A percentile compares a stretch with the other conserved stretches of the same genome.
Conservation (phyloP, 148 eudicot genomes). For the Oxyria digyna region DNA sequence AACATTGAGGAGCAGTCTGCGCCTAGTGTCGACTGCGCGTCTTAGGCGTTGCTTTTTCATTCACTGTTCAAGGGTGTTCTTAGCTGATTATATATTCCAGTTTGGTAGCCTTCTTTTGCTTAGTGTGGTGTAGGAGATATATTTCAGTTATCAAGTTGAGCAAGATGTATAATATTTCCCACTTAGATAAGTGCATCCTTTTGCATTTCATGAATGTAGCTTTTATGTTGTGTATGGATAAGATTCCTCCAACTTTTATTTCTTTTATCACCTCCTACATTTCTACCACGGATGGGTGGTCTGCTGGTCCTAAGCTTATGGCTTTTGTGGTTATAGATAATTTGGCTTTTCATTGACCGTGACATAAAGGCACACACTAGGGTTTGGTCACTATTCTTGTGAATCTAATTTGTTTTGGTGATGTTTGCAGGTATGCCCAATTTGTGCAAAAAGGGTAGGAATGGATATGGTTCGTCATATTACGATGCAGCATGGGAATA, state of each 20-base stretch:
- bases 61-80: background rate
- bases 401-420: background rate
- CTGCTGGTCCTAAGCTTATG: background rate
- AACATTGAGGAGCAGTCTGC: too few relatives aligned
- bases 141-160: background rate
- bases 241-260: background rate
- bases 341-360: background rate
- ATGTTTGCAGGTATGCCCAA: constrained; percentile 71
- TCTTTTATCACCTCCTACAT: background rate
- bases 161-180: background rate
- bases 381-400: background rate
- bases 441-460: constrained; percentile 75
- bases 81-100: background rate
- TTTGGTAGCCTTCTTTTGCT: background rate
- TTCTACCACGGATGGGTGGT: background rate
- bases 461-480: constrained; percentile 75
- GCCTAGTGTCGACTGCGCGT: too few relatives aligned
- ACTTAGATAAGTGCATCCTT: background rate
- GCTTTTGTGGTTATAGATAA: background rate
- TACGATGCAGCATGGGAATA: constrained; percentile 67
- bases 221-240: background rate
- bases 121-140: background rate
- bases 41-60: too few relatives aligned
- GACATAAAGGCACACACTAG: background rate
- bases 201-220: background rate